Base-by-base conservation (phyloP, 345 rosid genomes). In the Luvunga scandens region DNA sequence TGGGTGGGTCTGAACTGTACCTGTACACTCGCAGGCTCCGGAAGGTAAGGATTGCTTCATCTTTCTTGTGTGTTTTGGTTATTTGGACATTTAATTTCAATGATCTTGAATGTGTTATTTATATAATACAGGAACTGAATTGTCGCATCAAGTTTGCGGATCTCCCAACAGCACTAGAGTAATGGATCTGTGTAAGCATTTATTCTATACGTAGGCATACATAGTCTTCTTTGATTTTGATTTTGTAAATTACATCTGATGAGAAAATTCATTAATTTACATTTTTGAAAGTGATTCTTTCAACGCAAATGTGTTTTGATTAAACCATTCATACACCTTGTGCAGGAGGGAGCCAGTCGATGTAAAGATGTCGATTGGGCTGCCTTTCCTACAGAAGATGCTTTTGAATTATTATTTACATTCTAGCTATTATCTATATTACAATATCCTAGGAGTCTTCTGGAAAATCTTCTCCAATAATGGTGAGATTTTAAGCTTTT, bases 11-110 rank as follows among this genome's bases (percentile, higher is more conserved):
- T 75, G 30, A 65, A 34, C 79, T 24, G 53, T 9, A 75, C 77
- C 81, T 75, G 14, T 62, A n/a, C 25, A 38, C 82, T 63, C 73
- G 61, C 77, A 31, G 71, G 71, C 68, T 48, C 76, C 57, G 1
- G n/a, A 74, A 67, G 88, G 87, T 85, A 78, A 73, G 72, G 77
- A 81, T 62, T 21, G 6, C 13, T 69, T 27, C 25, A 21, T 34
- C 38, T 31, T 33, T 21, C 66, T 38, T 34, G 18, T 36, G 64
- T 53, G 66, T 71, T 33, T 71, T n/a, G 28, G n/a, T 18, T 6
- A 12, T 22, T 50, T 75, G 4, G 33, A 36, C 57, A 30, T 53
- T 50, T 7, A n/a, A 22, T 75, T n/a, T 72, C 36, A 71, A 48
- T 75, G 31, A n/a, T 10, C 22, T n/a, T 10, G 6, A 19, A n/a